Evolutionary conservation across 345 rosid genomes (phyloP).

Genomic region (Cardamine chenopodiifolia): DNA sequence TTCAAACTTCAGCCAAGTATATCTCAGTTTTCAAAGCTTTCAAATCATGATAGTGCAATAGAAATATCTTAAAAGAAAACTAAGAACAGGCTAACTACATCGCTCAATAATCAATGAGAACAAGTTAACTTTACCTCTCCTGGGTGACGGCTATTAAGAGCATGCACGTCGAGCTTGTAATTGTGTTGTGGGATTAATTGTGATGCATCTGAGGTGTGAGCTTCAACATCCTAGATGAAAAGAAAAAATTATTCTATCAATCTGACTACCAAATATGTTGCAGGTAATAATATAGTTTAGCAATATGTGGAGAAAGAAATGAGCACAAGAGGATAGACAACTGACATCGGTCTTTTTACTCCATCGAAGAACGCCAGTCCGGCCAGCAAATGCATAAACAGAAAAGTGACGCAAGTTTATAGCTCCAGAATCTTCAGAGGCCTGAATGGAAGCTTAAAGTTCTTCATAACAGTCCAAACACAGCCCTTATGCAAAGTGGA

Average conservation of each 20-base stretch:
- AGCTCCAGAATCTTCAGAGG: slow-evolving; percentile 73
- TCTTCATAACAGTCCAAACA: slow-evolving; percentile 32
- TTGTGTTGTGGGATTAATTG: slow-evolving; percentile 92
- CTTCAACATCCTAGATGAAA: slow-evolving; percentile 70
- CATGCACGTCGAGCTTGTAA: slow-evolving; percentile 91
- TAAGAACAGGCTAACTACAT: not conserved
- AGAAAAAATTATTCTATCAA: slow-evolving; percentile 32
- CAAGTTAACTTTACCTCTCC: slow-evolving; percentile 68
- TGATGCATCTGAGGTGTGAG: slow-evolving; percentile 68
- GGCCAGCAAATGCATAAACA: slow-evolving; percentile 88
- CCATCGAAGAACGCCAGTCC: slow-evolving; percentile 75
- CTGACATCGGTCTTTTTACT: slow-evolving; percentile 87
- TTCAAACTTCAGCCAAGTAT: slow-evolving; percentile 62
- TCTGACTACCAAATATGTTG: slow-evolving; percentile 7
- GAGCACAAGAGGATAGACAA: slow-evolving; percentile 18
- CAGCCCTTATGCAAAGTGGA: not conserved
- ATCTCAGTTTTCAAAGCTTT: slow-evolving; percentile 45
- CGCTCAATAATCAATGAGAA: slow-evolving; percentile 15
- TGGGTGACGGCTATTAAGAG: slow-evolving; percentile 82
- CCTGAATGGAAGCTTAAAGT: slow-evolving; percentile 49
- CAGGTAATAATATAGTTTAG: slow-evolving; percentile 9
- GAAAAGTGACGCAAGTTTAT: slow-evolving; percentile 86
- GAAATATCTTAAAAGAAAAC: not conserved
- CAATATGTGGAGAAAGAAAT: not conserved
- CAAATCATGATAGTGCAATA: slow-evolving; percentile 12